A percentile compares a stretch with the other conserved stretches of the same genome.
Evolutionary conservation across 2,329 filamentous ascomycete genomes (phyloP).

Genomic region (Fusarium dlaminii): DNA sequence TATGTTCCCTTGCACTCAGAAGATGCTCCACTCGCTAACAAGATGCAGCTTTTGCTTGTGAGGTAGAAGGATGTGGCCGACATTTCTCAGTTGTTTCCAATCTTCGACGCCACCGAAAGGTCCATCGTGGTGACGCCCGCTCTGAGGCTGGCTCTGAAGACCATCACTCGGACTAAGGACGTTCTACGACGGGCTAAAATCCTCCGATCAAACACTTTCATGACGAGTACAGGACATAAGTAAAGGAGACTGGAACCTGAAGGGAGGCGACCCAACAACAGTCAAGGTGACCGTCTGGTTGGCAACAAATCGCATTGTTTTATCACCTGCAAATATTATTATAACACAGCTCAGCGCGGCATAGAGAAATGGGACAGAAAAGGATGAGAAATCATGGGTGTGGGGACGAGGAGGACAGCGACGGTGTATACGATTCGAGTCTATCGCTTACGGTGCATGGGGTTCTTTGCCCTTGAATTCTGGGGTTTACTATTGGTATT

Average conservation of each 20-base stretch:
- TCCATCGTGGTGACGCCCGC: conserved; percentile 77
- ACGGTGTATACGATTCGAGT: conserved; percentile 45
- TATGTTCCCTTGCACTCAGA: conserved; percentile 61
- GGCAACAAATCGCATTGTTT: conserved; percentile 32
- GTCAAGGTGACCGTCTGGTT: conserved; percentile 16
- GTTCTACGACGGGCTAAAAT: neutral
- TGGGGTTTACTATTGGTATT: conserved; percentile 31
- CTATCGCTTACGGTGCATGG: conserved; percentile 42
- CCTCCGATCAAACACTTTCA: conserved; percentile 11
- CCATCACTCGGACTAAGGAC: conserved; percentile 65
- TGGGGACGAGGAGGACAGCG: conserved; percentile 25
- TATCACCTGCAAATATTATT: conserved; percentile 38
- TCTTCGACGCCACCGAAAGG: conserved; percentile 91
- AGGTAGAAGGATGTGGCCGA: conserved; percentile 92
- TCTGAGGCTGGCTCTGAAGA: conserved; percentile 72
- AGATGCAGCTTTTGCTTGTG: conserved; percentile 83
- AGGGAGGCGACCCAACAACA: conserved; percentile 4
- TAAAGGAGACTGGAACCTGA: neutral
- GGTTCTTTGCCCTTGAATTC: conserved; percentile 26
- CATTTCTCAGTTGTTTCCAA: conserved; percentile 99
- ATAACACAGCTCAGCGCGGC: conserved; percentile 40
- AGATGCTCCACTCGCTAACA: conserved; percentile 8
- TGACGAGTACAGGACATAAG: neutral
- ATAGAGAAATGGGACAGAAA: conserved; percentile 45
- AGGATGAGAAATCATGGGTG: conserved; percentile 32